A percentile compares a stretch with the other conserved stretches of the same genome.
Evolutionary conservation across 1,139 yeast species (phyloP).

Genomic region (Saccharomyces pastorianus): DNA sequence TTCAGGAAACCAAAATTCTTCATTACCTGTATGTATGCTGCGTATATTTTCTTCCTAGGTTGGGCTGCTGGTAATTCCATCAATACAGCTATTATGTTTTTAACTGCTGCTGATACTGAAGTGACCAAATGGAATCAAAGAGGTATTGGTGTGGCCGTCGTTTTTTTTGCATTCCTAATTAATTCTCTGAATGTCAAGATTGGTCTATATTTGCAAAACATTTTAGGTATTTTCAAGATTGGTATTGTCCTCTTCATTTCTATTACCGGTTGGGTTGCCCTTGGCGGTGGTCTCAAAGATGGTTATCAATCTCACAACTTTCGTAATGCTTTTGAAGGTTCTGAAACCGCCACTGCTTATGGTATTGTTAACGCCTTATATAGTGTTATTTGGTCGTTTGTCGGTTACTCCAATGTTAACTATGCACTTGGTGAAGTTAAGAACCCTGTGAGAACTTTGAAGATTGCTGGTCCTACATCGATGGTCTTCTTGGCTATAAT

Average conservation of each 20-base stretch:
- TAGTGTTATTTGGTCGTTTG: constrained; percentile 75
- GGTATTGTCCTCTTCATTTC: constrained; percentile 59
- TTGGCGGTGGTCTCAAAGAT: constrained; percentile 57
- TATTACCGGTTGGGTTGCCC: constrained; percentile 75
- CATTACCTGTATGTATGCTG: constrained; percentile 65
- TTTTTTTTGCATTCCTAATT: constrained; percentile 61
- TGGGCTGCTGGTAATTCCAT: constrained; percentile 65
- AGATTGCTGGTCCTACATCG: constrained; percentile 66
- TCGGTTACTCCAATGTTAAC: constrained; percentile 69
- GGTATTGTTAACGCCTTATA: constrained; percentile 73
- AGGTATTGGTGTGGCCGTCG: constrained; percentile 66
- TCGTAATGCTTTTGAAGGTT: constrained; percentile 50
- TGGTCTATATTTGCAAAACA: constrained; percentile 62
- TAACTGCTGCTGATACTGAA: constrained; percentile 64
- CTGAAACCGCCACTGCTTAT: constrained; percentile 53
- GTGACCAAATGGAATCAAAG: constrained; percentile 69
- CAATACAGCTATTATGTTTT: constrained; percentile 32
- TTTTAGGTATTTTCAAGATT: constrained; percentile 64
- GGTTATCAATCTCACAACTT: constrained; percentile 54
- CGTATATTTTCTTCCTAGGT: constrained; percentile 69
- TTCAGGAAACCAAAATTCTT: constrained; percentile 62
- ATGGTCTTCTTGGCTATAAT: constrained; percentile 50
- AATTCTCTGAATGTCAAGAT: constrained; percentile 55
- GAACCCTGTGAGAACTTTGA: constrained; percentile 59
- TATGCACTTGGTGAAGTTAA: constrained; percentile 76